A percentile compares a stretch with the other conserved stretches of the same genome.
Conservation (phyloP, 345 rosid genomes). For the Cardamine chenopodiifolia region DNA sequence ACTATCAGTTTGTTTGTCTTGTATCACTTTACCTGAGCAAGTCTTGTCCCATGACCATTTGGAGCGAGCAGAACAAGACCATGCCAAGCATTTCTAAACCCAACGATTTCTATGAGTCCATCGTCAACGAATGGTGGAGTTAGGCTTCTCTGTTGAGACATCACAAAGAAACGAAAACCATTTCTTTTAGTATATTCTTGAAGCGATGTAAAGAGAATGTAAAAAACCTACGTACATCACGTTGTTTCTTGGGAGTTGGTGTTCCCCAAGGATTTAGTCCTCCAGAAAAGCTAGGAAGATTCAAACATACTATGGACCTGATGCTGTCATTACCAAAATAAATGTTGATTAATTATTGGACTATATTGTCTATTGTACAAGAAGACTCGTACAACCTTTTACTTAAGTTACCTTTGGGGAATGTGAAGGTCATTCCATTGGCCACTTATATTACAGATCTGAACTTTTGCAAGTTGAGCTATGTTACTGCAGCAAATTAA, state of each 20-base stretch:
- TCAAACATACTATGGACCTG: constrained; percentile 83
- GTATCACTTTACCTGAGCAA: constrained; percentile 65
- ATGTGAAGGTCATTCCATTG: constrained; percentile 67
- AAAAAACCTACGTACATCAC: constrained; percentile 59
- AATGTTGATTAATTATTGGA: background rate
- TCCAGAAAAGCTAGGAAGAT: constrained; percentile 94
- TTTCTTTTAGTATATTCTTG: background rate
- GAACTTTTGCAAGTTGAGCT: constrained; percentile 73
- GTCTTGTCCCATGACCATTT: constrained; percentile 88
- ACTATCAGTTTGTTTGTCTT: background rate
- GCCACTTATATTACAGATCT: constrained; percentile 59
- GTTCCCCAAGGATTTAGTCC: constrained; percentile 95
- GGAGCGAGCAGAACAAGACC: constrained; percentile 82
- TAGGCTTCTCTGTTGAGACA: constrained; percentile 59
- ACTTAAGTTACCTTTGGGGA: constrained; percentile 47
- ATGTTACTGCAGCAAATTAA: constrained; percentile 57
- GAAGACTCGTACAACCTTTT: background rate
- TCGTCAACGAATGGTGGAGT: constrained; percentile 91
- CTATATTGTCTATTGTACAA: background rate
- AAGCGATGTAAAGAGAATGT: constrained; percentile 7
- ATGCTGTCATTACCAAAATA: constrained; percentile 51
- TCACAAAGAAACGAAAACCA: background rate
- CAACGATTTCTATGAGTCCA: constrained; percentile 79
- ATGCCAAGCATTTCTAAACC: constrained; percentile 98
- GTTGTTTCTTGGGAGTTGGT: constrained; percentile 55